Conservation (phyloP, 495 filamentous ascomycete genomes). For the Hypoxylon fragiforme region DNA sequence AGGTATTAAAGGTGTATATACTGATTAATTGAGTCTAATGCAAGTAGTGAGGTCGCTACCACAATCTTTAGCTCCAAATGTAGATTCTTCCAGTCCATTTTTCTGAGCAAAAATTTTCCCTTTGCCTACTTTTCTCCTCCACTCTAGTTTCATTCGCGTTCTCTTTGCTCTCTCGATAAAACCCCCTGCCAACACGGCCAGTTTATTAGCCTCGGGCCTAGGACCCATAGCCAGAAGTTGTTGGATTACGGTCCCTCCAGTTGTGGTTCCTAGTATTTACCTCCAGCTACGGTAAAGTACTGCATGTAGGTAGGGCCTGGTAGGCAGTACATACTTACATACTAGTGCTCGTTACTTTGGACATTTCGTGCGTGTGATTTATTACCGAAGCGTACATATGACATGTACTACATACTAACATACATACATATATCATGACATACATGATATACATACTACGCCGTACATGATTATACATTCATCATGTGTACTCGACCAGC, state of each 20-base stretch:
- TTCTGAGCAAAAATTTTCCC: slow-evolving; percentile 12
- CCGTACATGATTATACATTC: too few relatives aligned
- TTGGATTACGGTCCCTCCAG: slow-evolving; percentile 10
- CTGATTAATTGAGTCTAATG: too few relatives aligned
- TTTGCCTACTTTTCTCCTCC: slow-evolving; percentile 20
- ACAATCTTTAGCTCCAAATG: background rate
- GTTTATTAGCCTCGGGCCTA: slow-evolving; percentile 20
- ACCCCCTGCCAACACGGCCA: slow-evolving; percentile 4
- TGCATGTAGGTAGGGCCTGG: too few relatives aligned
- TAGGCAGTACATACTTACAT: background rate
- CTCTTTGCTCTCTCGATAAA: slow-evolving; percentile 11
- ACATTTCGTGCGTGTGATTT: background rate
- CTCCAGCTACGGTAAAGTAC: background rate
- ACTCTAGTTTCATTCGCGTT: slow-evolving; percentile 13
- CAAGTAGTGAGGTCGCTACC: slow-evolving; percentile 8
- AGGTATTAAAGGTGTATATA: too few relatives aligned
- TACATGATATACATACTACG: too few relatives aligned
- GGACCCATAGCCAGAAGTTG: slow-evolving; percentile 23
- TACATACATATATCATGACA: too few relatives aligned
- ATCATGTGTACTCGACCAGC: too few relatives aligned
- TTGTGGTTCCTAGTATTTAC: background rate
- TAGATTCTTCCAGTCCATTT: background rate
- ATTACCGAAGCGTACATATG: background rate
- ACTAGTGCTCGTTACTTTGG: background rate
- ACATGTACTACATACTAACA: too few relatives aligned